Evolutionary conservation across 2,329 filamentous ascomycete species (phyloP), one percentile per base, ranked within the genome.

Genomic region (Exophiala sideris): DNA sequence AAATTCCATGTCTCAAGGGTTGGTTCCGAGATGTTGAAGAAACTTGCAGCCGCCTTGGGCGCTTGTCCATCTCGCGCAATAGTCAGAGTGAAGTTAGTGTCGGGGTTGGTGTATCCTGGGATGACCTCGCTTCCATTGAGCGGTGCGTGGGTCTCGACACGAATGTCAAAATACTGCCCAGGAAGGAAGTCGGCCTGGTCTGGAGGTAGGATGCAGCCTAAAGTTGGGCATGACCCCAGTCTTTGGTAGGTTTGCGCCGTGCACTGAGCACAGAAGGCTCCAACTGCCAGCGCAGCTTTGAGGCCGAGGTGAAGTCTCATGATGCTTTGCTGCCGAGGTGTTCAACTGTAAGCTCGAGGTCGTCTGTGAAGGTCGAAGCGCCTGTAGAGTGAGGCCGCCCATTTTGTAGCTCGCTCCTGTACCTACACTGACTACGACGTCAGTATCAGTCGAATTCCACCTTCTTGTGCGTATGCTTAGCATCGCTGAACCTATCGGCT

Each of bases 101-200:
- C 88, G 11, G 88, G 84, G 62, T 82, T 78, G 55, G 83, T 83
- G 53, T 81, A 72, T 63, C 87, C 86, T 62, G 84, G 81, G 57
- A 83, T 88, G n/a, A 85, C 85, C 71, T 94, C 88, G 35, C 86
- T 88, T 61, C 89, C 89, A 70, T 94, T 94, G 67, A 86, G 78
- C 5, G 88, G 88, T 8, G 88, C 87, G 67, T 92, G 88, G 29
- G 94, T 82, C 70, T 94, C 89, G 56, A 92, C 80, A 56, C 89
- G 85, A 59, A 95, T 85, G 68, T 94, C 89, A 66, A 94, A 94
- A 69, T 82, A 86, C 73, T 94, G 89, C 10, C 89, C 89, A 4
- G 89, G 85, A 1, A 95, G 79, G 73, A 94, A 94, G 65, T 94
- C 89, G 60, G 86, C 84, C 73, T 82, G 79, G 60, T 83, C 80